These are phyloP conservation scores for Takashimella koratensis DNA, from an alignment of 1,284 basidiomycete species.

Conservation along the genomic window DNA sequence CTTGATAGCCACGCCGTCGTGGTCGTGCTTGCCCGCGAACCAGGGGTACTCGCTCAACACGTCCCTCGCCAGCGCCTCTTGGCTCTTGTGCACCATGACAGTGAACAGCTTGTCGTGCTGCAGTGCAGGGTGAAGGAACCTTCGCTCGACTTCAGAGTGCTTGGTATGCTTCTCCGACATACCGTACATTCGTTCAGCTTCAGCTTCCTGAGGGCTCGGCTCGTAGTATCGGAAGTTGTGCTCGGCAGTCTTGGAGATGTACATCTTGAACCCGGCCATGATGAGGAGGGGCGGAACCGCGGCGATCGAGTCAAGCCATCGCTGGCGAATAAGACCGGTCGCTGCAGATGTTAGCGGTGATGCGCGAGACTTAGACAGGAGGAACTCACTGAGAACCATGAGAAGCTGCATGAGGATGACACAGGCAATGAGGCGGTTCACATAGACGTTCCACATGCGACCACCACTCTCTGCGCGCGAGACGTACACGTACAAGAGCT, in stretches of 20 bases:
- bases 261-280: conserved; percentile 74
- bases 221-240: conserved; percentile 68
- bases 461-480: conserved; percentile 87
- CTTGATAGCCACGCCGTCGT: conserved; percentile 41
- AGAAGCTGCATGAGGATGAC: conserved; percentile 77
- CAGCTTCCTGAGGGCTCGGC: conserved; percentile 49
- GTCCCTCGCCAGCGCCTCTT: conserved; percentile 43
- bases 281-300: conserved; percentile 70
- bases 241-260: conserved; percentile 65
- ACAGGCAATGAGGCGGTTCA: conserved; percentile 75
- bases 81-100: conserved; percentile 50
- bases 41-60: conserved; percentile 46
- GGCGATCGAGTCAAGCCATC: conserved; percentile 55
- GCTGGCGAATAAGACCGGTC: conserved; percentile 75
- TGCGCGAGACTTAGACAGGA: not conserved
- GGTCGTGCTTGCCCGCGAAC: conserved; percentile 40
- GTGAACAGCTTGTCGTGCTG: conserved; percentile 47
- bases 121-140: conserved; percentile 54
- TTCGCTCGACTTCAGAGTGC: conserved; percentile 50
- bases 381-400: conserved; percentile 73
- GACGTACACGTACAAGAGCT: conserved; percentile 87
- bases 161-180: conserved; percentile 45
- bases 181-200: conserved; percentile 28
- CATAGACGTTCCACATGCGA: conserved; percentile 84
- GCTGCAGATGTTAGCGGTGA: conserved; percentile 52